phyloP scores from a whole-genome alignment of 495 filamentous ascomycete species.

The Aspergillus olivimuriae region DNA sequence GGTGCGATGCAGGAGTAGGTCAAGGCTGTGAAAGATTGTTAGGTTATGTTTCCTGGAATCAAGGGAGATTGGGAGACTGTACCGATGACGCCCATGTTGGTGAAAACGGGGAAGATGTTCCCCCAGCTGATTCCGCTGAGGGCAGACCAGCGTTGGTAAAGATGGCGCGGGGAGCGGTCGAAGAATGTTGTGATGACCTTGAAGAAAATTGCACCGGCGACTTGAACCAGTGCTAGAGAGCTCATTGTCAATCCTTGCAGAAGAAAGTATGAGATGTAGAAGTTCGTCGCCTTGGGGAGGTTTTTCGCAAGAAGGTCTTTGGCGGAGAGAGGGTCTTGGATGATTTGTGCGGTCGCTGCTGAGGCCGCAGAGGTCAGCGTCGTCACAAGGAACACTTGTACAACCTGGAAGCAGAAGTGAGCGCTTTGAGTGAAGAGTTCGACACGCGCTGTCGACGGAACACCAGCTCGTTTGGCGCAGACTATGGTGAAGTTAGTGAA shows the following conservation, averaged over 20 bases:
- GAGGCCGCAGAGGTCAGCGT: slow-evolving; percentile 72
- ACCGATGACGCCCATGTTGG: slow-evolving; percentile 80
- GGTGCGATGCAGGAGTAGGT: slow-evolving; percentile 84
- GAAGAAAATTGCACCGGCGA: slow-evolving; percentile 66
- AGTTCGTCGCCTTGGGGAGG: slow-evolving; percentile 76
- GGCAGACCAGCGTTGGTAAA: slow-evolving; percentile 56
- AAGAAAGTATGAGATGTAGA: slow-evolving; percentile 89
- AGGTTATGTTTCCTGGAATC: too few relatives aligned
- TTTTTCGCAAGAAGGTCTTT: slow-evolving; percentile 63
- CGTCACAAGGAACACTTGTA: slow-evolving; percentile 83
- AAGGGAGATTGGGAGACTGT: slow-evolving; percentile 2
- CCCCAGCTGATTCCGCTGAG: slow-evolving; percentile 68
- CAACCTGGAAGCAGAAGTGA: slow-evolving; percentile 87
- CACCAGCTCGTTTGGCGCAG: slow-evolving; percentile 67
- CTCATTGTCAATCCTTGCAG: slow-evolving; percentile 77
- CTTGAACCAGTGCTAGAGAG: slow-evolving; percentile 63
- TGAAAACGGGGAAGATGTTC: slow-evolving; percentile 78
- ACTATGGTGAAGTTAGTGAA: slow-evolving; percentile 31
- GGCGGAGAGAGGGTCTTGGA: slow-evolving; percentile 53
- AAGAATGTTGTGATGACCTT: slow-evolving; percentile 63
- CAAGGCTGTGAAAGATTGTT: slow-evolving; percentile 40
- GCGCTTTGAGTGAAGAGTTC: slow-evolving; percentile 83
- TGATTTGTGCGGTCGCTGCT: slow-evolving; percentile 56
- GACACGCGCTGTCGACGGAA: slow-evolving; percentile 66
- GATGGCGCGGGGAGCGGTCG: slow-evolving; percentile 57